phyloP scores from a whole-genome alignment of 192 early-diverging fungal species.

The Allomyces macrogynus region DNA sequence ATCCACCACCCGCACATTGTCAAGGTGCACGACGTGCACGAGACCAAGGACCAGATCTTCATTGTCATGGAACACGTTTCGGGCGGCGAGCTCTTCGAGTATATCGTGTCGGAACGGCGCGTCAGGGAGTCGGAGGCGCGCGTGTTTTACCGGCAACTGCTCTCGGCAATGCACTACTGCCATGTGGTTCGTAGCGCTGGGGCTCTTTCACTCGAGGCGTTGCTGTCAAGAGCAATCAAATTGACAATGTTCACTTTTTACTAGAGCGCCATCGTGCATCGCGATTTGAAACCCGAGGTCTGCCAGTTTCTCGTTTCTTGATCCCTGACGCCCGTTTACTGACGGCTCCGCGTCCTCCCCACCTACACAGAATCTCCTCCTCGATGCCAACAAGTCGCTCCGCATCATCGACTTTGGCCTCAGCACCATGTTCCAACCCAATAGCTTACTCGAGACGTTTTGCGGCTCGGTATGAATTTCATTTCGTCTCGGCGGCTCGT shows the following conservation, averaged over 20 bases:
- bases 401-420: conserved; percentile 83
- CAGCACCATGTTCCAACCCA: conserved; percentile 43
- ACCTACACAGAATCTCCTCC: conserved; percentile 40
- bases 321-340: too few species aligned
- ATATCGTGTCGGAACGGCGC: conserved; percentile 59
- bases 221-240: too few species aligned
- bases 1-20: conserved; percentile 95
- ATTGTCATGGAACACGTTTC: conserved; percentile 77
- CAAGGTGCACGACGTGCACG: conserved; percentile 97
- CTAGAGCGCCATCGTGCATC: conserved; percentile 40
- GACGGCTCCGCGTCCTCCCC: too few species aligned
- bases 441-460: conserved; percentile 25
- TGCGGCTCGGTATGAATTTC: conserved; percentile 19
- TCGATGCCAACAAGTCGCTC: conserved; percentile 44
- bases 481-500: too few species aligned
- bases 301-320: too few species aligned
- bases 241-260: too few species aligned
- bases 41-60: conserved; percentile 85
- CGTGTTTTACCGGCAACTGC: conserved; percentile 58
- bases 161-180: conserved; percentile 52
- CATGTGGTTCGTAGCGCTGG: conserved; percentile 11
- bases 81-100: conserved; percentile 66
- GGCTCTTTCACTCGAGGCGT: too few species aligned
- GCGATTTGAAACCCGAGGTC: conserved; percentile 63
- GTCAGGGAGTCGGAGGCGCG: conserved; percentile 68